Conservation (phyloP, 768 basidiomycete genomes). For the Leccinum subgranulosum region DNA sequence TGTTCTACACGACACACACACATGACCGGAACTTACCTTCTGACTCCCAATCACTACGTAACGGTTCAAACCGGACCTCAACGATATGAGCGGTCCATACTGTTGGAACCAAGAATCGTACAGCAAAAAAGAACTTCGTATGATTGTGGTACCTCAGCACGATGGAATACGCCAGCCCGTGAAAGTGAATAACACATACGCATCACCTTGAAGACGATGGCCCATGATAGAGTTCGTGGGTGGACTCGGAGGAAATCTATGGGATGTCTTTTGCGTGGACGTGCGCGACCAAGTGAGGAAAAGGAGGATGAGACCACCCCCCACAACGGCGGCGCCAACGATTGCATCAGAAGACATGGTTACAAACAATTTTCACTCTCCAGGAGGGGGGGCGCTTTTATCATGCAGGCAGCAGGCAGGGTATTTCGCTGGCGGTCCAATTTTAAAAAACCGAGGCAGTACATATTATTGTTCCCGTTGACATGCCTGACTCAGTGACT, state of each 20-base stretch:
- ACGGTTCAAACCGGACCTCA: conserved; percentile 41
- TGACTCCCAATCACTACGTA: conserved; percentile 20
- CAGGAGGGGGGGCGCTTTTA: too few relatives aligned
- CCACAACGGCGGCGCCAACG: too few relatives aligned
- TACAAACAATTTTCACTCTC: too few relatives aligned
- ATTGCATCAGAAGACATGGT: too few relatives aligned
- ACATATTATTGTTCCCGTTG: too few relatives aligned
- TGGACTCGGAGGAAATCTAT: conserved; percentile 6
- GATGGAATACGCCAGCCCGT: too few relatives aligned
- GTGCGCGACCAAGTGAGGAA: conserved; percentile 44
- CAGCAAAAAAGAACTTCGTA: conserved; percentile 3
- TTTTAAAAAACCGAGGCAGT: too few relatives aligned
- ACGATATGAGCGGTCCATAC: conserved; percentile 54
- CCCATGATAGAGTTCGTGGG: not conserved
- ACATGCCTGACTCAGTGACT: too few relatives aligned
- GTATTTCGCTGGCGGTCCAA: too few relatives aligned
- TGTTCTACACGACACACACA: not conserved
- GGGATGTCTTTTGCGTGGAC: conserved; percentile 47
- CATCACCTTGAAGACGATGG: not conserved
- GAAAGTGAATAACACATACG: not conserved
- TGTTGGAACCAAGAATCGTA: conserved; percentile 53
- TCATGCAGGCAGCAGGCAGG: too few relatives aligned
- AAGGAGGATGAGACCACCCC: too few relatives aligned
- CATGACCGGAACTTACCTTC: conserved; percentile 2
- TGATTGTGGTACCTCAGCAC: too few relatives aligned